Base-by-base conservation (phyloP, 208 protist species). In the Herpetomonas muscarum region DNA sequence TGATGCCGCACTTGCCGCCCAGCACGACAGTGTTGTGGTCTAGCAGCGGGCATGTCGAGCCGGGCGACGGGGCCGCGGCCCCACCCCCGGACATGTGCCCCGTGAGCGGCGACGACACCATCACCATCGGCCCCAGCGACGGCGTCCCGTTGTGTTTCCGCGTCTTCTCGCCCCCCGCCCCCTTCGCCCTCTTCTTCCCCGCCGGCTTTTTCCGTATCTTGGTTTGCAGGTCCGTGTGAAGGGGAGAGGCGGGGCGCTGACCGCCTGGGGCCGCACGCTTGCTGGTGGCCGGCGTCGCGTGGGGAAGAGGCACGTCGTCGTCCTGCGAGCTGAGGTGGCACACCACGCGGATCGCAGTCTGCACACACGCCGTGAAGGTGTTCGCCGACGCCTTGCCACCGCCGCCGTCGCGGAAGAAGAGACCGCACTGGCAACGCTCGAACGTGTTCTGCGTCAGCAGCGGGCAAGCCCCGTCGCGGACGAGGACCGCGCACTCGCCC, bases 401-500 rank as follows among this genome's bases (percentile, higher is more conserved):
- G 21, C 59, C 61, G 1, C 52, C 59, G 9, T 19, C 30, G 22
- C 29, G 21, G 54, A 64, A 61, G 30, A 62, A 47, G 2, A 77
- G 10, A 17, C 70, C 70, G 36, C 44, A 30, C 13, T 41, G 45
- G 59, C 70, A 71, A 22, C 45, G 21, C 3, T 66, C 65, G 36
- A 77, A 51, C 17, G 3, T 47, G 60, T 77, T 77, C 28, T 39
- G 45, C 30, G 50, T 42, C 7, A 77, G 26, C 17, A 47, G 19
- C 26, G 70, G 70, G 32, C 4, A 45, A 1, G 70, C 70, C 7
- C 9, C 30, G n/a, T 24, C 28, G 13, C 64, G 45, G 13, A 77
- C 64, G 25, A 68, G 45, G 15, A 77, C 39, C 17, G 70, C 70
- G n/a, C n/a, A n/a, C 36, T 47, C 45, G 42, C 31, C 54, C n/a